Conservation (phyloP, 345 rosid genomes). For the Eucalyptus camaldulensis region DNA sequence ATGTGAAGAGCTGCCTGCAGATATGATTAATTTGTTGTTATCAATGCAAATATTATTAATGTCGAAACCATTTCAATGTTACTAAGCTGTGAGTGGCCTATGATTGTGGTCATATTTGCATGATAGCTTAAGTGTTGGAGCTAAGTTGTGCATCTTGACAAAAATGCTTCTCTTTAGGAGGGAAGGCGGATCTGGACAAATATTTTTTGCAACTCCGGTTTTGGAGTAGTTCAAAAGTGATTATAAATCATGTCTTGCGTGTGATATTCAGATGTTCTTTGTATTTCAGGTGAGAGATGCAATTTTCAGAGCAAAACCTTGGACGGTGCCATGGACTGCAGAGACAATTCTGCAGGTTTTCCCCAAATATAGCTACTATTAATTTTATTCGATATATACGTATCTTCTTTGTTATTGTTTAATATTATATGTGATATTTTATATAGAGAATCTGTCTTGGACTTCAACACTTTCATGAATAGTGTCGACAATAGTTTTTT, state of each 20-base stretch:
- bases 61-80: neutral
- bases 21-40: neutral
- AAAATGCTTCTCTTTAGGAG: neutral
- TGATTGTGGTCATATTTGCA: neutral
- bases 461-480: neutral
- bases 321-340: constrained; percentile 45
- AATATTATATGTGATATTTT: neutral
- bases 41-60: neutral
- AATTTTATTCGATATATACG: neutral
- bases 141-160: neutral
- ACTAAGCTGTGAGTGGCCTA: neutral
- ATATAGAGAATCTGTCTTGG: neutral
- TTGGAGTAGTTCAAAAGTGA: neutral
- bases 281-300: neutral
- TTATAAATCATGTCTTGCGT: neutral
- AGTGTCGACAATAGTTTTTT: neutral
- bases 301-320: constrained; percentile 4
- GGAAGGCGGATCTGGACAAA: neutral
- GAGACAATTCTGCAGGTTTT: constrained; percentile 33
- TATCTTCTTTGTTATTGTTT: neutral
- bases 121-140: neutral
- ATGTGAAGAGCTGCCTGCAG: neutral
- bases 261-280: neutral
- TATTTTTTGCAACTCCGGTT: neutral
- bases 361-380: neutral